Evolutionary conservation across 192 early-diverging fungal species (phyloP), one percentile per base, ranked within the genome.

Genomic region (Pecoramyces ruminantium): DNA sequence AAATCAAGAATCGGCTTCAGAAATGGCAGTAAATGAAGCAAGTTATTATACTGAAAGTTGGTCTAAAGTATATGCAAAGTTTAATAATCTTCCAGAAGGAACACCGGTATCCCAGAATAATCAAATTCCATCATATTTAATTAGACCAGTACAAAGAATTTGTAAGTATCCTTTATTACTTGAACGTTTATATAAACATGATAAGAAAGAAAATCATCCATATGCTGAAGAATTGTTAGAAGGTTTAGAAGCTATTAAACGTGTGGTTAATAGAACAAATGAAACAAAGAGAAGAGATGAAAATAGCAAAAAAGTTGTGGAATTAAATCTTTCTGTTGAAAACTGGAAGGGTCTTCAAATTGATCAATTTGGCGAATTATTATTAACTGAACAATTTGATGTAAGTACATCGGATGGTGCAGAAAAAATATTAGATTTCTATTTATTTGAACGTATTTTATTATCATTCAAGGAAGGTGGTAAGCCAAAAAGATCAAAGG

Each of bases 151-250:
- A 13, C 98, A 99, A 86, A 91, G 98, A 78, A 94, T 98, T 80
- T 97, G 96, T 88, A 96, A 96, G 88, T 99, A 99, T 86, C 96
- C 96, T 51, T 86, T 99, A 79, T 89, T 99, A 27, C 86, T 96
- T 81, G 87, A 88, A 67, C 51, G 51, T 67, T 67, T 67, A 67
- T 67, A 67, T 67, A 67, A 67, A 67, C 51, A 67, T 67, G 51
- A 67, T 67, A 67, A 67, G 25, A 80, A 40, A 29, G 18, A 27
- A 29, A 42, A 80, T 8, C 88, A 88, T 79, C 84, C 83, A 2
- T 88, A 82, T 78, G 81, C 83, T 81, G 83, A 87, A 27, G 89
- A 90, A 79, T 84, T 90, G 21, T 81, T 83, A 29, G 89, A 90
- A 17, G 97, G 96, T n/a, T 86, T 94, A 30, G 85, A 87, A 6